phyloP scores from a whole-genome alignment of 306 rosid genomes.

The Mimosa bimucronata region DNA sequence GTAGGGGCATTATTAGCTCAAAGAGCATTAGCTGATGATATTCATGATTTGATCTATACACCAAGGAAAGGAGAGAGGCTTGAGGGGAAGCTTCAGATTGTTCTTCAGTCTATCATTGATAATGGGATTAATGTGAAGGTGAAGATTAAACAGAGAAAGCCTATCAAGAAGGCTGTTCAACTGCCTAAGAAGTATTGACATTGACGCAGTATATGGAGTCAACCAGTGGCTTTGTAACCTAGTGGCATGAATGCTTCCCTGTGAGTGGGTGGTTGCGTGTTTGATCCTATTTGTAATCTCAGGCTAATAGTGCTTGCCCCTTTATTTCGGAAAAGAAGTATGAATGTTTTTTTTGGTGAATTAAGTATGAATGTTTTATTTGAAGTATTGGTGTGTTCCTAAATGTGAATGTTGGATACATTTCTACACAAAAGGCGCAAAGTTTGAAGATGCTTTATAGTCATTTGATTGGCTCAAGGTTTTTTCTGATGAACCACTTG shows the following conservation, averaged over 20 bases:
- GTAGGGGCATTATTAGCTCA: slow-evolving; percentile 82
- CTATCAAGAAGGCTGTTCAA: slow-evolving; percentile 43
- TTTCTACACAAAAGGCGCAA: not conserved
- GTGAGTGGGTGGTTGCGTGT: too few relatives aligned
- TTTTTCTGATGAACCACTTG: not conserved
- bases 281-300: too few relatives aligned
- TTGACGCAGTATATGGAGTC: too few relatives aligned
- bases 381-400: not conserved
- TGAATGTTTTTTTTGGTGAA: too few relatives aligned
- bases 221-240: too few relatives aligned
- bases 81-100: slow-evolving; percentile 86
- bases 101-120: slow-evolving; percentile 72
- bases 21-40: slow-evolving; percentile 90
- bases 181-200: not conserved
- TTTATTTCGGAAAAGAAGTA: too few relatives aligned
- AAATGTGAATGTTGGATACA: not conserved
- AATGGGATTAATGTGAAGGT: slow-evolving; percentile 73
- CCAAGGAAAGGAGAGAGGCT: slow-evolving; percentile 84
- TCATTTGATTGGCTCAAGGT: slow-evolving; percentile 1
- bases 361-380: not conserved
- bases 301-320: too few relatives aligned
- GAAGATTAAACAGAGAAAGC: slow-evolving; percentile 71
- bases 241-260: too few relatives aligned
- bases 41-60: slow-evolving; percentile 79
- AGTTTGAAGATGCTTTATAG: not conserved